Conservation (phyloP, 2,329 filamentous ascomycete species). For the Trichophyton schoenleinii region DNA sequence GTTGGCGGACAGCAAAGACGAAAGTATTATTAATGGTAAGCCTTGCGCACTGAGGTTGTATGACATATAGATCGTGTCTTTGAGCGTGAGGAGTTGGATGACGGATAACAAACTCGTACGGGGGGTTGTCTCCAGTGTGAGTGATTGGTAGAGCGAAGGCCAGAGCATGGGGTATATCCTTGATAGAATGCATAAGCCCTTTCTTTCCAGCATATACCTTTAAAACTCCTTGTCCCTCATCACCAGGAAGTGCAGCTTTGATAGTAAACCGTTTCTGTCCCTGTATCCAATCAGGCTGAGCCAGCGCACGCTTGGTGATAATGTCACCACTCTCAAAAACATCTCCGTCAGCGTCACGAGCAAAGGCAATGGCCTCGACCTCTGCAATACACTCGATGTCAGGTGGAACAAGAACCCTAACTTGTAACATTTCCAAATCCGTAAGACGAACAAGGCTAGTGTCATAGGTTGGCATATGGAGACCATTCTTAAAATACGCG, state of each 20-base stretch:
- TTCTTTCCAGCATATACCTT: constrained; percentile 91
- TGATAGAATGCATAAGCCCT: constrained; percentile 93
- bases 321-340: constrained; percentile 84
- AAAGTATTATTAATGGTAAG: constrained; percentile 94
- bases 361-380: constrained; percentile 71
- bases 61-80: constrained; percentile 90
- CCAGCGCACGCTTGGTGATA: constrained; percentile 71
- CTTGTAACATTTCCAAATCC: constrained; percentile 82
- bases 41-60: constrained; percentile 82
- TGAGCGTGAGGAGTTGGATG: constrained; percentile 98
- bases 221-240: constrained; percentile 75
- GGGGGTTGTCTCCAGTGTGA: constrained; percentile 82
- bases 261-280: constrained; percentile 84
- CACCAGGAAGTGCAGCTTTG: constrained; percentile 81
- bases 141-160: constrained; percentile 81
- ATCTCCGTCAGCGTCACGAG: constrained; percentile 77
- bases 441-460: constrained; percentile 76
- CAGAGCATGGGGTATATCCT: constrained; percentile 85
- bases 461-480: constrained; percentile 80
- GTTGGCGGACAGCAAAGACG: constrained; percentile 89
- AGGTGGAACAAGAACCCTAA: constrained; percentile 74
- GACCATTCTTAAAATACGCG: constrained; percentile 68
- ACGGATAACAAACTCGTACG: constrained; percentile 82
- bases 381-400: constrained; percentile 90
- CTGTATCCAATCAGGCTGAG: constrained; percentile 81